Conservation (phyloP, 192 early-diverging fungal species). For the Umbelopsis ramanniana region DNA sequence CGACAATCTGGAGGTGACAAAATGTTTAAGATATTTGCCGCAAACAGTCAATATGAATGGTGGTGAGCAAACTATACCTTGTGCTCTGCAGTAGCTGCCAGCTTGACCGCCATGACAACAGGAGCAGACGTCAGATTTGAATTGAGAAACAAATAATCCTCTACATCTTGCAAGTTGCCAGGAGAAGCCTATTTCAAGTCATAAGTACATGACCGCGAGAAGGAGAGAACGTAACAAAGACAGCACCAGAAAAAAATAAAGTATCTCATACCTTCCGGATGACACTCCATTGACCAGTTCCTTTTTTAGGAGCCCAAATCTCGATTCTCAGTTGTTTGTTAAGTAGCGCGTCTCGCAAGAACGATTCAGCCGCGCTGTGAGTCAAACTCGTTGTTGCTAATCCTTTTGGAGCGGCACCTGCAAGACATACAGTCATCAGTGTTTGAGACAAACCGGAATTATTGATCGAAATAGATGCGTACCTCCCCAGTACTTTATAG, state of each 20-base stretch:
- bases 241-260: too few relatives aligned
- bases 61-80: slow-evolving; percentile 46
- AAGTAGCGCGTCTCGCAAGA: slow-evolving; percentile 81
- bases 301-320: slow-evolving; percentile 71
- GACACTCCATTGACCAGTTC: slow-evolving; percentile 53
- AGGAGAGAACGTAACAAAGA: neutral
- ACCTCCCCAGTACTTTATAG: slow-evolving; percentile 89
- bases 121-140: slow-evolving; percentile 75
- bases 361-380: slow-evolving; percentile 71
- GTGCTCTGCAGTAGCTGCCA: slow-evolving; percentile 60
- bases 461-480: neutral
- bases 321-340: slow-evolving; percentile 78
- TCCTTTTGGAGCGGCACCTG: slow-evolving; percentile 56
- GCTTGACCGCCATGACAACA: slow-evolving; percentile 79
- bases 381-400: slow-evolving; percentile 83
- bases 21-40: slow-evolving; percentile 12
- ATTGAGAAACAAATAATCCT: slow-evolving; percentile 85
- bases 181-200: slow-evolving; percentile 72
- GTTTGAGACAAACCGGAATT: too few relatives aligned
- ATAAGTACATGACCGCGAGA: slow-evolving; percentile 21
- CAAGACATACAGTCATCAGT: too few relatives aligned
- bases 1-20: slow-evolving; percentile 54
- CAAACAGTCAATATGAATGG: slow-evolving; percentile 17
- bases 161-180: slow-evolving; percentile 90
- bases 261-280: slow-evolving; percentile 25